Evolutionary conservation across 1,284 basidiomycete species (phyloP).

Genomic region (Vanrija sp.): DNA sequence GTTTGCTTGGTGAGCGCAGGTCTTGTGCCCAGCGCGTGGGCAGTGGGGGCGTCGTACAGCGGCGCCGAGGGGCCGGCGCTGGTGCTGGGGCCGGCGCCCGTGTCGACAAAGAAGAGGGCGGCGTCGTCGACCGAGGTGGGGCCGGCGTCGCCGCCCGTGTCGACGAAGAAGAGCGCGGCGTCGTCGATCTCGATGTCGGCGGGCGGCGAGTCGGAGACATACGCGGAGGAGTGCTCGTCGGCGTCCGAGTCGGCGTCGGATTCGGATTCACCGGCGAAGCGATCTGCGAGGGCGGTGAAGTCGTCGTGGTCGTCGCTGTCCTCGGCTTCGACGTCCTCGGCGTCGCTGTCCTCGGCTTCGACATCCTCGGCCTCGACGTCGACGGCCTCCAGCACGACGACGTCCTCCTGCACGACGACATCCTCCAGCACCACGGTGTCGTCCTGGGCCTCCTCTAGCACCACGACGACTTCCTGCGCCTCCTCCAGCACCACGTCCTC

Average conservation of each 20-base stretch:
- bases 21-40: slow-evolving; percentile 18
- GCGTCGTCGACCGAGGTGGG: slow-evolving; percentile 1
- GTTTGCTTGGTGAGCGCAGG: slow-evolving; percentile 12
- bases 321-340: not conserved
- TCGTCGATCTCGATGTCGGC: too few species aligned
- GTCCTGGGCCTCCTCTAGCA: too few species aligned
- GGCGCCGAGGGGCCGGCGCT: slow-evolving; percentile 2
- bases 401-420: too few species aligned
- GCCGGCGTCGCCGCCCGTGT: slow-evolving; percentile 6
- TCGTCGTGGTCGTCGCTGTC: slow-evolving; percentile 2
- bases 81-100: slow-evolving; percentile 5
- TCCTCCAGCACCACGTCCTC: slow-evolving; percentile 1
- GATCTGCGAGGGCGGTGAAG: not conserved
- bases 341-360: not conserved
- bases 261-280: not conserved
- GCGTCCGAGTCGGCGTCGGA: not conserved
- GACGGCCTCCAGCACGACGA: not conserved
- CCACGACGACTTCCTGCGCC: too few species aligned
- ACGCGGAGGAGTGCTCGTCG: slow-evolving; percentile 1
- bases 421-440: too few species aligned
- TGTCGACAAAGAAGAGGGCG: slow-evolving; percentile 33
- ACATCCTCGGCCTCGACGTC: not conserved
- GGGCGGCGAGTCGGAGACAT: too few species aligned
- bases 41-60: slow-evolving; percentile 20
- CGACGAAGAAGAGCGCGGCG: slow-evolving; percentile 20